These are phyloP conservation scores for Colletotrichum coccodes DNA, from an alignment of 2,329 filamentous ascomycete genomes.

Conservation along the genomic window DNA sequence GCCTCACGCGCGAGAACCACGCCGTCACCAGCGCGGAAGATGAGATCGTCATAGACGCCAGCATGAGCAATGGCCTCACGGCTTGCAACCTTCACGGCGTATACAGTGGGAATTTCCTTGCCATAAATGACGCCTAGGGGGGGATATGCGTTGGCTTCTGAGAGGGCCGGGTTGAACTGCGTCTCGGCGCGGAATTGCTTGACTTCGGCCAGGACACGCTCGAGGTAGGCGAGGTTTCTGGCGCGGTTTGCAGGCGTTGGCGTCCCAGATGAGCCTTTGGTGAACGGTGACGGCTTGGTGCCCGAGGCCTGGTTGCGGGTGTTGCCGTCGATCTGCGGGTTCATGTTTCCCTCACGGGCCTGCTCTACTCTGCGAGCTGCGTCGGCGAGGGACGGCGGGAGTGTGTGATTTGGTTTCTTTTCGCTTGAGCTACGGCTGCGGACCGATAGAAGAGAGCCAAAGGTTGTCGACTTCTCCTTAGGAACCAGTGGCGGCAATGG, in stretches of 20 bases:
- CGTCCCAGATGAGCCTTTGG: slow-evolving; percentile 39
- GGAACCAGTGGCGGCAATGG: slow-evolving; percentile 68
- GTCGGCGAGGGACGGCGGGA: slow-evolving; percentile 36
- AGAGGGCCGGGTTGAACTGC: slow-evolving; percentile 67
- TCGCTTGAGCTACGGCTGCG: slow-evolving; percentile 55
- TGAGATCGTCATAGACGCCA: slow-evolving; percentile 86
- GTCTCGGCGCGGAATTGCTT: slow-evolving; percentile 82
- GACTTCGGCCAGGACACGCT: slow-evolving; percentile 76
- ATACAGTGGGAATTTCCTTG: slow-evolving; percentile 87
- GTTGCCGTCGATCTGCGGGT: slow-evolving; percentile 57
- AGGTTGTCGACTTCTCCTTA: slow-evolving; percentile 47
- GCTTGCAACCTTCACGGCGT: slow-evolving; percentile 78
- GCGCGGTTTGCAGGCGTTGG: slow-evolving; percentile 60
- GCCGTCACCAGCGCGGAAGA: slow-evolving; percentile 89
- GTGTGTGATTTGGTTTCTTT: slow-evolving; percentile 38
- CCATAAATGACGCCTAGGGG: slow-evolving; percentile 87
- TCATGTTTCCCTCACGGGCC: slow-evolving; percentile 50
- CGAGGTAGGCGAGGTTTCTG: slow-evolving; percentile 71
- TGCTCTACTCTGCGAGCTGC: slow-evolving; percentile 42
- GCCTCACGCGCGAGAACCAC: slow-evolving; percentile 88
- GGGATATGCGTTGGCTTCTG: slow-evolving; percentile 78
- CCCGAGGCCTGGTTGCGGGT: slow-evolving; percentile 33
- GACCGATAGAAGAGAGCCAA: slow-evolving; percentile 59
- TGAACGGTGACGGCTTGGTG: slow-evolving; percentile 31
- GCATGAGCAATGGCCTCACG: slow-evolving; percentile 78